These are phyloP conservation scores for Aureobasidium sp. DNA, from an alignment of 2,329 filamentous ascomycete genomes.

Conservation along the genomic window DNA sequence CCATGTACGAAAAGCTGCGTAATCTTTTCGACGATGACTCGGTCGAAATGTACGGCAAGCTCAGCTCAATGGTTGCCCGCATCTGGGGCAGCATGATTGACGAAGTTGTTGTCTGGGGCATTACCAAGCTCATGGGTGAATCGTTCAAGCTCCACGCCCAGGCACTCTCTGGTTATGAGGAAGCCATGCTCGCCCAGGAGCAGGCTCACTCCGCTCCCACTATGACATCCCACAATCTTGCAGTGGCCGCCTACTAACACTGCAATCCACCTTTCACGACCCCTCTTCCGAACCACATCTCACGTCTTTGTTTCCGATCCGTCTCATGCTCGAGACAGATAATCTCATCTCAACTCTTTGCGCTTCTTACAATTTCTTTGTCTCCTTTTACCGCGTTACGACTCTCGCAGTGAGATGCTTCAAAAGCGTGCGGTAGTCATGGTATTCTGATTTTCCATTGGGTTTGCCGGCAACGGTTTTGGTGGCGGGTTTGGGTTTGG, in stretches of 20 bases:
- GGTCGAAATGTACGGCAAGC: constrained; percentile 67
- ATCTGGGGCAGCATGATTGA: constrained; percentile 98
- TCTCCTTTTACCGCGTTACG: constrained; percentile 8
- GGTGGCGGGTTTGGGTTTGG: neutral
- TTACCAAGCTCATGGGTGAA: constrained; percentile 94
- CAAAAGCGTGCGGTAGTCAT: constrained; percentile 10
- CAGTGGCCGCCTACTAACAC: constrained; percentile 19
- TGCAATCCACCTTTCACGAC: constrained; percentile 3
- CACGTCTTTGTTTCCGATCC: constrained; percentile 1
- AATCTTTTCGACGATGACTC: constrained; percentile 86
- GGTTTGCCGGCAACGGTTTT: constrained; percentile 12
- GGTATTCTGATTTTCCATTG: constrained; percentile 13
- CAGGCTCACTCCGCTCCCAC: constrained; percentile 35
- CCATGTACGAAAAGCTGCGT: constrained; percentile 89
- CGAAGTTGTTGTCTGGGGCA: constrained; percentile 97
- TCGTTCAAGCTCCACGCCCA: constrained; percentile 96
- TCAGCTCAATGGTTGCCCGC: constrained; percentile 91
- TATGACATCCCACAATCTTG: constrained; percentile 34
- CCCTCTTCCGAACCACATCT: neutral
- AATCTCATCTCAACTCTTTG: constrained; percentile 7
- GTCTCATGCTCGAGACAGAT: constrained; percentile 4
- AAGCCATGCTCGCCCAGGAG: constrained; percentile 53
- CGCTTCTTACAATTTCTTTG: neutral
- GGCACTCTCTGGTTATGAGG: constrained; percentile 89
- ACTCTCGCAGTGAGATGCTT: neutral